Evolutionary conservation across 805 yeast species (phyloP), one percentile per base, ranked within the genome.

Genomic region (Candida nanaspora): DNA sequence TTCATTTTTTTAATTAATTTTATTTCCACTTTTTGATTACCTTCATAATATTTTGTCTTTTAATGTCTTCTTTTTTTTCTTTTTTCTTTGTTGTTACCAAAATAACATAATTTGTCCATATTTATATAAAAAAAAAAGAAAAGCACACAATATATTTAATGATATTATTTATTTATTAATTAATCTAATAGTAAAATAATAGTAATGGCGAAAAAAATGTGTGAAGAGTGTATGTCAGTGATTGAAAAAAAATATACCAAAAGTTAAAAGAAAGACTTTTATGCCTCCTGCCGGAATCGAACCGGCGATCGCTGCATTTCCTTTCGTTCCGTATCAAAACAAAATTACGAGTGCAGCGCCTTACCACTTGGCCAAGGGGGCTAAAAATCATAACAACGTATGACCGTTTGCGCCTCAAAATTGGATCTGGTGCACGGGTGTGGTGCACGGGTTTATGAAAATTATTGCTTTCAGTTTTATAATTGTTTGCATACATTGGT

Each of bases 321-420:
- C 10, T 8, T 13, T 31, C 9, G 6, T 19, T 14, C 3, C 8
- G 20, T 18, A 18, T 31, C 10, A 30, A 30, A 30, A 16, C 18
- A 15, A 6, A 15, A 15, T 15, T 63, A 63, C 68, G 67, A 63
- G 68, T 63, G 68, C 63, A 65, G 60, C 65, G 68, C 68, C 67
- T 62, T 63, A 63, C 68, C 68, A 62, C 68, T 63, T 62, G 67
- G 68, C 68, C 67, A 63, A 62, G 56, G 55, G 51, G 67, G 68
- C 68, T 48, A 49, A 38, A 47, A 44, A 31, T 8, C 34, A 31
- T 22, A n/a, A n/a, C n/a, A n/a, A n/a, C n/a, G n/a, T n/a, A n/a
- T n/a, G n/a, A n/a, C n/a, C n/a, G n/a, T n/a, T n/a, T n/a, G n/a
- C n/a, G n/a, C n/a, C n/a, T n/a, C n/a, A n/a, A n/a, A n/a, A n/a